Conservation (phyloP, 768 basidiomycete genomes). For the Chalciporus chontae region DNA sequence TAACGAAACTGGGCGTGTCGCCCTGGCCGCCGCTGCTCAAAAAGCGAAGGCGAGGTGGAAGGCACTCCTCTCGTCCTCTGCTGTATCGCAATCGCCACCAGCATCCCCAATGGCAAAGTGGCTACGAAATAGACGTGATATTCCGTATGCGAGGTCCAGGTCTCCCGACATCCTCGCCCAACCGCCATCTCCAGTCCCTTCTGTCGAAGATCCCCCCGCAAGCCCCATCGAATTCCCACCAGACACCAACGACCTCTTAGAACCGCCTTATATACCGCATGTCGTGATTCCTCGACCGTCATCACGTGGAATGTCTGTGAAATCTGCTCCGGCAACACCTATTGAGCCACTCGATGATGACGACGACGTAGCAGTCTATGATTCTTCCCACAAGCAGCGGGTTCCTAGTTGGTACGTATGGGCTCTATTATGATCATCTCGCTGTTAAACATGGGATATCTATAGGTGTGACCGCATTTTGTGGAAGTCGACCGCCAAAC, state of each 20-base stretch:
- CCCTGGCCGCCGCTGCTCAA: constrained; percentile 41
- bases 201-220: constrained; percentile 22
- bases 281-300: constrained; percentile 23
- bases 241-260: constrained; percentile 13
- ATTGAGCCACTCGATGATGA: constrained; percentile 38
- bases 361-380: constrained; percentile 67
- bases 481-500: constrained; percentile 69
- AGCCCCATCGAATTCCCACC: constrained; percentile 18
- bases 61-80: constrained; percentile 38
- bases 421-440: neutral
- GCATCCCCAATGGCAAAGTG: constrained; percentile 26
- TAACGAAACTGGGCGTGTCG: constrained; percentile 36
- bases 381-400: constrained; percentile 75
- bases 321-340: constrained; percentile 28
- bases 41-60: constrained; percentile 58
- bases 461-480: constrained; percentile 80
- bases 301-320: constrained; percentile 28
- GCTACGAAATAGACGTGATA: constrained; percentile 26
- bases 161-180: constrained; percentile 26
- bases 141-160: constrained; percentile 13
- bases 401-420: constrained; percentile 75
- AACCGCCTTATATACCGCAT: constrained; percentile 17
- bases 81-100: constrained; percentile 29
- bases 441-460: constrained; percentile 3
- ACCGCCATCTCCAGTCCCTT: constrained; percentile 22